These are phyloP conservation scores for Castanea mollissima DNA, from an alignment of 306 rosid genomes.

Conservation along the genomic window DNA sequence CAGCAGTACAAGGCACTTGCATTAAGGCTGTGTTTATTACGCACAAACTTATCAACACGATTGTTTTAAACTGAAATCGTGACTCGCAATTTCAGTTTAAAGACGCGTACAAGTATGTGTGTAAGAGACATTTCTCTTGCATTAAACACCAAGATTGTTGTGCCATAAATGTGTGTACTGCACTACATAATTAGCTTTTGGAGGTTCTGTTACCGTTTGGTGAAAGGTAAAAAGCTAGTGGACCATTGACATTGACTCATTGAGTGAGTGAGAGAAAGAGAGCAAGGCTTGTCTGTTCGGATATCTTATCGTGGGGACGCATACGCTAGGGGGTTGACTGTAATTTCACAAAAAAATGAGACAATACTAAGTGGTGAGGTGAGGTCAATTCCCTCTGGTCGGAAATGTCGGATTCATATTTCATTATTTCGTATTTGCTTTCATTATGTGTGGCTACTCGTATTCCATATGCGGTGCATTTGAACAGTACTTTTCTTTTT, in stretches of 20 bases:
- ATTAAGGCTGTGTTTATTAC: background rate
- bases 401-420: too few relatives aligned
- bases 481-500: too few relatives aligned
- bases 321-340: background rate
- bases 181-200: background rate
- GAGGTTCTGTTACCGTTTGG: background rate
- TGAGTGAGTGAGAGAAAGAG: background rate
- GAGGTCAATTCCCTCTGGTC: too few relatives aligned
- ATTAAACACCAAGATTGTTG: background rate
- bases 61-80: too few relatives aligned
- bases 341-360: background rate
- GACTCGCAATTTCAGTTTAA: too few relatives aligned
- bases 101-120: too few relatives aligned
- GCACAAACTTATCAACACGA: too few relatives aligned
- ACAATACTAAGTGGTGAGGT: too few relatives aligned
- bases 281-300: background rate
- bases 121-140: background rate
- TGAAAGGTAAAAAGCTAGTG: background rate
- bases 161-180: background rate
- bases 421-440: too few relatives aligned
- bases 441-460: too few relatives aligned
- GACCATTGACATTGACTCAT: background rate
- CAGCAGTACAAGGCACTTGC: background rate
- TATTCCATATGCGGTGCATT: too few relatives aligned
- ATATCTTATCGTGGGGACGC: background rate